Evolutionary conservation across 768 basidiomycete genomes (phyloP), one percentile per base, ranked within the genome.

Genomic region (Grammothele lineata): DNA sequence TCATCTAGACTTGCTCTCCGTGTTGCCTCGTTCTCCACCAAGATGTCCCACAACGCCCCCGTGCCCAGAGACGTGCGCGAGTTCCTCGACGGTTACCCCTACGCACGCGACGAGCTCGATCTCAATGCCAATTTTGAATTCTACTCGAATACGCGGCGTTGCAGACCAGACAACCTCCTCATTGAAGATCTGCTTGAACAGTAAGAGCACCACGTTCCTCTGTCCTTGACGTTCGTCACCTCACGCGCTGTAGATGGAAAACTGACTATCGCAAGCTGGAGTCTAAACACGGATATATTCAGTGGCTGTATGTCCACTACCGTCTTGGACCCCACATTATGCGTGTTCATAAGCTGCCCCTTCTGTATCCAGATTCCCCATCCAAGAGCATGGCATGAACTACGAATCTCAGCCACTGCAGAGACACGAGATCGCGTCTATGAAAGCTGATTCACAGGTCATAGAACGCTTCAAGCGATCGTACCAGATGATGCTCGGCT

Each of bases 311-410:
- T 57, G 85, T 68, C 5, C 23, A 19, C 35, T 36, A 14, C 34
- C 40, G 5, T 21, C n/a, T 12, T 26, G n/a, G 5, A n/a, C n/a
- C n/a, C n/a, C n/a, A n/a, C n/a, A n/a, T n/a, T n/a, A n/a, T n/a
- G n/a, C n/a, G n/a, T n/a, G n/a, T n/a, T n/a, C n/a, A n/a, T n/a
- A n/a, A n/a, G n/a, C n/a, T n/a, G n/a, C n/a, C n/a, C n/a, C n/a
- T n/a, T n/a, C n/a, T n/a, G n/a, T n/a, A 9, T 18, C 24, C 58
- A 87, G 83, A 56, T 85, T 87, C 54, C 86, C 87, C 24, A 83
- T 87, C 53, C 78, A 76, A 56, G 87, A 89, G 58, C 70, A 77
- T 53, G 86, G 87, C 9, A 74, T 87, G 76, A 89, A 88, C 64
- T 75, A 64, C 54, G 66, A 74, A 51, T 80, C 85, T 0, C 81